These are phyloP conservation scores for Cercospora zeae-maydis DNA, from an alignment of 2,329 filamentous ascomycete species.

Conservation along the genomic window DNA sequence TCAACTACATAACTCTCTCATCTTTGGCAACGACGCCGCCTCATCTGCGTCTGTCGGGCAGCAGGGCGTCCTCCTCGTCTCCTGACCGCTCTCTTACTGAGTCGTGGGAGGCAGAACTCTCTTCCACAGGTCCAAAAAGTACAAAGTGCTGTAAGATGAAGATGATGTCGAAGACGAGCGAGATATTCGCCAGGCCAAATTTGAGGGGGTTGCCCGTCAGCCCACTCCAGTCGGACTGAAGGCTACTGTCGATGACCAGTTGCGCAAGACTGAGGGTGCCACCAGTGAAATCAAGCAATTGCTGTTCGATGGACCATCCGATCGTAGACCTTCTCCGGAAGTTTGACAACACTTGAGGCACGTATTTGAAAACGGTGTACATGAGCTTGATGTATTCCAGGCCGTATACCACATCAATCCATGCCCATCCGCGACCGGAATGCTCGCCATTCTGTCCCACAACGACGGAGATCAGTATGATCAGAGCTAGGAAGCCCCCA, in stretches of 20 bases:
- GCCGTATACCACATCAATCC: conserved; percentile 64
- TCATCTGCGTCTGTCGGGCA: conserved; percentile 5
- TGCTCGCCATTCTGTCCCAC: conserved; percentile 43
- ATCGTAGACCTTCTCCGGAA: conserved; percentile 77
- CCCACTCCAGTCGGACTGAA: conserved; percentile 84
- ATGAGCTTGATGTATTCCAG: conserved; percentile 86
- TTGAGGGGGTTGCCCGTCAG: conserved; percentile 90
- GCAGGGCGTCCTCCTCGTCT: conserved; percentile 8
- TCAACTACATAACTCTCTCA: neutral
- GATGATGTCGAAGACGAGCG: conserved; percentile 77
- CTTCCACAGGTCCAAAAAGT: conserved; percentile 55
- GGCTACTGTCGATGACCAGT: conserved; percentile 76
- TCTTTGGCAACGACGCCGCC: neutral
- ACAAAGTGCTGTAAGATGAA: conserved; percentile 89
- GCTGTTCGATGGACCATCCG: conserved; percentile 83
- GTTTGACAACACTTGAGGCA: conserved; percentile 80
- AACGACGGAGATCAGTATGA: conserved; percentile 49
- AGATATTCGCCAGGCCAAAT: conserved; percentile 78
- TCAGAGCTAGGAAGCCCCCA: conserved; percentile 60
- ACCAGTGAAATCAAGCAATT: conserved; percentile 78
- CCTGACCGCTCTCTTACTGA: neutral
- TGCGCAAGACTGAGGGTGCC: conserved; percentile 79
- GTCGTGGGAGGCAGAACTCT: neutral
- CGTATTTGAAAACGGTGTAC: conserved; percentile 87
- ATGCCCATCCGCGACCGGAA: conserved; percentile 54